Evolutionary conservation across 257 asterid genomes (phyloP).

Genomic region (Ilex asprella): DNA sequence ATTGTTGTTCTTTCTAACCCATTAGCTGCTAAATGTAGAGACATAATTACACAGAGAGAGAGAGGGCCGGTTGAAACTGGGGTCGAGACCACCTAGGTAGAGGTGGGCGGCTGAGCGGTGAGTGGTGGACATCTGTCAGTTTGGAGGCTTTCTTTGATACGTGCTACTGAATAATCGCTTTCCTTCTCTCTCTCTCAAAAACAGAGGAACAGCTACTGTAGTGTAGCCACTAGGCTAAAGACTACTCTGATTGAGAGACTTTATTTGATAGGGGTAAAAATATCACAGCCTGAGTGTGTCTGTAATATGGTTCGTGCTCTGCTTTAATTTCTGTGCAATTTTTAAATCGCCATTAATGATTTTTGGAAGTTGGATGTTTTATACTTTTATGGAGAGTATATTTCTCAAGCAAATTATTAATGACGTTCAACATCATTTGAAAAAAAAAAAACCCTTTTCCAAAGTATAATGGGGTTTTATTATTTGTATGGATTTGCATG

Average conservation of each 20-base stretch:
- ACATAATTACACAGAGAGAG: constrained; percentile 9
- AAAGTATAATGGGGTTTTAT: too few relatives aligned
- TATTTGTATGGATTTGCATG: neutral
- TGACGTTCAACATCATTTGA: neutral
- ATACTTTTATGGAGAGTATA: too few relatives aligned
- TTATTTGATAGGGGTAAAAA: neutral
- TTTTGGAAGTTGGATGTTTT: neutral
- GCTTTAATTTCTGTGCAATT: too few relatives aligned
- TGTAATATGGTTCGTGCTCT: neutral
- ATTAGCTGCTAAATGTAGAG: too few relatives aligned
- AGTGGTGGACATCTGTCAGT: neutral
- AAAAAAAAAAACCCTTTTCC: too few relatives aligned
- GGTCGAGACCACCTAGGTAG: too few relatives aligned
- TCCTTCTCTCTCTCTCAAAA: neutral
- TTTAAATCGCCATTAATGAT: neutral
- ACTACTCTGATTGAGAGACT: neutral
- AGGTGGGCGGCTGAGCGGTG: neutral
- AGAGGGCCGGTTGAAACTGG: too few relatives aligned
- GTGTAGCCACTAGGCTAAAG: neutral
- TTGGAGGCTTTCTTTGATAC: neutral
- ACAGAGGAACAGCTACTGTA: neutral
- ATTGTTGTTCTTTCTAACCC: too few relatives aligned
- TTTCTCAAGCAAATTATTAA: too few relatives aligned
- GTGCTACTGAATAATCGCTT: neutral
- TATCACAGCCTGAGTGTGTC: neutral